phyloP scores from a whole-genome alignment of 2,329 filamentous ascomycete species.

The Aureobasidium subglaciale region DNA sequence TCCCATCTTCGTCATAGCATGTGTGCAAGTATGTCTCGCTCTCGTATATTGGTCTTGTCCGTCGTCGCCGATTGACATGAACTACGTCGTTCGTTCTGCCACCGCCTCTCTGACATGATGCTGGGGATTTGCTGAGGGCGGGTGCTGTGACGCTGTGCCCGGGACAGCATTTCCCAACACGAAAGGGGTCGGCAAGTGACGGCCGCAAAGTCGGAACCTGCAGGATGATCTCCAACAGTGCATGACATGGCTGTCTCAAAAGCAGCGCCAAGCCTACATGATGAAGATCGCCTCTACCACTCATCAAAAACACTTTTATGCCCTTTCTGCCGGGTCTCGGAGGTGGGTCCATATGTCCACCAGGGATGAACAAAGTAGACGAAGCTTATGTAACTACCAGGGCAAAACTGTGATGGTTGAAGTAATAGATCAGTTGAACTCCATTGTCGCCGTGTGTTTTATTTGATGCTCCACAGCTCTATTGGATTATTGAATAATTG shows the following conservation, averaged over 20 bases:
- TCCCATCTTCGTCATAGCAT: background rate
- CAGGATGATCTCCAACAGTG: background rate
- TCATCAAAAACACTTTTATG: background rate
- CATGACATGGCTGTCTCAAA: conserved; percentile 12
- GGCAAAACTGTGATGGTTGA: background rate
- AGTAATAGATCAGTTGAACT: background rate
- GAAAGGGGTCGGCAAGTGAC: conserved; percentile 8
- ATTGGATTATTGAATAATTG: conserved; percentile 1
- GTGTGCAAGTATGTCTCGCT: background rate
- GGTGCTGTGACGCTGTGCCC: background rate
- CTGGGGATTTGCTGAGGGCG: background rate
- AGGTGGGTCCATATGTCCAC: background rate
- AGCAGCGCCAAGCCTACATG: conserved; percentile 2
- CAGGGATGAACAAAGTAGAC: background rate
- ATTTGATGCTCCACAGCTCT: conserved; percentile 8
- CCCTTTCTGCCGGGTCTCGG: background rate
- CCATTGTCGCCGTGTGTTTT: background rate
- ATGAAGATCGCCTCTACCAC: conserved; percentile 1
- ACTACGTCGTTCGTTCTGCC: background rate
- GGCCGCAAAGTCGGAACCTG: background rate
- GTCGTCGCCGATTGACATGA: background rate
- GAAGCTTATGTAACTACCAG: background rate
- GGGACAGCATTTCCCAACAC: conserved; percentile 2
- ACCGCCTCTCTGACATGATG: background rate
- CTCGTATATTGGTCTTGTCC: background rate